Evolutionary conservation across 306 rosid species (phyloP), one percentile per base, ranked within the genome.

Genomic region (Fragaria ananassa): DNA sequence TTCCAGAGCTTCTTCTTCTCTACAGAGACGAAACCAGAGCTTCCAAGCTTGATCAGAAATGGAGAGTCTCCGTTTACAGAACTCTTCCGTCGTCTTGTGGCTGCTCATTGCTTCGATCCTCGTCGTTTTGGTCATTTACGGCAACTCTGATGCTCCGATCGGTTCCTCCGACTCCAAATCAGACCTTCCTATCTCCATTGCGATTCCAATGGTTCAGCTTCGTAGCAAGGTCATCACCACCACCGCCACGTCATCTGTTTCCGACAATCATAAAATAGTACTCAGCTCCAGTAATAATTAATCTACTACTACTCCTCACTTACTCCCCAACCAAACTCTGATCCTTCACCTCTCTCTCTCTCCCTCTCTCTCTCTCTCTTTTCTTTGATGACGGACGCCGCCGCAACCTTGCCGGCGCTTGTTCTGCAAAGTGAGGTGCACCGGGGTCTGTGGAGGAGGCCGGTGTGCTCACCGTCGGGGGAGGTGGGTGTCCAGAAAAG

Each of bases 161-260:
- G 70, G 29, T 17, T 25, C 66, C 61, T 37, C 80, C 1, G 54
- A 3, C 10, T 54, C 58, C 0, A 60, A 68, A 6, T 19, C 61
- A 8, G 45, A 12, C 12, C 17, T 41, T 34, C 45, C 83, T 0
- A 19, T 81, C 3, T 54, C 62, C 37, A 23, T 74, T 65, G 21
- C 53, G 25, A 35, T 74, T 56, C 83, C 80, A 13, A 9, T 57
- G 76, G 70, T 70, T 41, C 50, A 78, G 68, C 12, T 81, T 13
- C 68, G 46, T 12, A 51, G 63, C 58, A 82, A 71, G 29, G 7
- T 61, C 12, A 6, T 13, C 1, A 25, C 62, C 13, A 34, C 60
- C 68, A 25, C 75, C 53, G 66, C 63, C 68, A 17, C 21, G 23
- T 11, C 35, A 31, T 23, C 34, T 17, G 23, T 54, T 18, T 23